These are phyloP conservation scores for Dendrocalamus latiflorus DNA, from an alignment of 202 grass and related monocot genomes.

Conservation along the genomic window DNA sequence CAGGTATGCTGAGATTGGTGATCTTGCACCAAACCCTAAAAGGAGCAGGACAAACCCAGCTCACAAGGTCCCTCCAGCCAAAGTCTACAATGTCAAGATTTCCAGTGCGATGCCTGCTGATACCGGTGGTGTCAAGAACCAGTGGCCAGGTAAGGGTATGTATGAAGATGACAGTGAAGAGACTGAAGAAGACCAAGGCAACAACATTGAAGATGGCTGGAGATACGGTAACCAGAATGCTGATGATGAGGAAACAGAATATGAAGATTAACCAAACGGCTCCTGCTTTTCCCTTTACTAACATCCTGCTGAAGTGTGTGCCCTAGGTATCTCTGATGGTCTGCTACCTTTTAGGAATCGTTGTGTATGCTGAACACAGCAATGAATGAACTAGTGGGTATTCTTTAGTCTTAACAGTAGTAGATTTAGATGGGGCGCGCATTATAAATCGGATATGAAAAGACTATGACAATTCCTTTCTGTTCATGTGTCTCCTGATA, in stretches of 20 bases:
- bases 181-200: slow-evolving; percentile 58
- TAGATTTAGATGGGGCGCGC: not conserved
- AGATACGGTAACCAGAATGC: slow-evolving; percentile 45
- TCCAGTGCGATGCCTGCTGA: not conserved
- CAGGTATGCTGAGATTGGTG: slow-evolving; percentile 24
- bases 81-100: slow-evolving; percentile 38
- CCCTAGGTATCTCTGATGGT: slow-evolving; percentile 1
- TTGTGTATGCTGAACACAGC: not conserved
- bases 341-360: not conserved
- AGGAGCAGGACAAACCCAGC: slow-evolving; percentile 40
- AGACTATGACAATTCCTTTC: not conserved
- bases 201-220: slow-evolving; percentile 57
- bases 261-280: slow-evolving; percentile 51
- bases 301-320: not conserved
- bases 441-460: not conserved
- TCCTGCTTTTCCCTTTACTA: not conserved
- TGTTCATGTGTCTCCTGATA: not conserved
- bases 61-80: slow-evolving; percentile 36
- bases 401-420: not conserved
- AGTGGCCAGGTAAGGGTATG: slow-evolving; percentile 47
- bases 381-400: not conserved
- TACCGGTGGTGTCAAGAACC: slow-evolving; percentile 39
- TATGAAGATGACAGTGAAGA: slow-evolving; percentile 68
- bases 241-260: slow-evolving; percentile 71
- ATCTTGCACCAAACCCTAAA: slow-evolving; percentile 40